phyloP scores from a whole-genome alignment of 192 early-diverging fungal genomes.

The Coemansia pectinata region DNA sequence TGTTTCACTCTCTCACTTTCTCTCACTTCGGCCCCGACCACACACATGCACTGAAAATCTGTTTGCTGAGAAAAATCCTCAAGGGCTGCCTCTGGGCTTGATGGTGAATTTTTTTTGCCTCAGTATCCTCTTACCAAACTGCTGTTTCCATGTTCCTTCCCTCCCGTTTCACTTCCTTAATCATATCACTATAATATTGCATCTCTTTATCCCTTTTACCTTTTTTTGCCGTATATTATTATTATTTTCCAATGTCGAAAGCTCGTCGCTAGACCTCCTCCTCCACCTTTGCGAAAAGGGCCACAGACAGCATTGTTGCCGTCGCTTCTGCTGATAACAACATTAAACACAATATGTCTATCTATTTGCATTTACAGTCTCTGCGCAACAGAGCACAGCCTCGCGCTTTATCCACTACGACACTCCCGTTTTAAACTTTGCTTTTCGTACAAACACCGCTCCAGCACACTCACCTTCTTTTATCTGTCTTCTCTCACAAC shows the following conservation, averaged over 20 bases:
- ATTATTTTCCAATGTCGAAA: constrained; percentile 9
- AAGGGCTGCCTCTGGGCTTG: neutral
- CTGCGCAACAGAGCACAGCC: too few species aligned
- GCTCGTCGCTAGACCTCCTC: neutral
- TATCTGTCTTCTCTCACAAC: neutral
- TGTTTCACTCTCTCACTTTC: neutral
- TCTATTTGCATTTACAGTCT: too few species aligned
- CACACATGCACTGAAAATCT: neutral
- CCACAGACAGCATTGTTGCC: neutral
- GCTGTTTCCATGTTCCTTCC: constrained; percentile 12
- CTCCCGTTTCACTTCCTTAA: neutral
- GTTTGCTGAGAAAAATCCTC: neutral
- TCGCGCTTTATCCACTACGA: neutral
- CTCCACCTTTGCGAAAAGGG: neutral
- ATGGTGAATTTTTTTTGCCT: neutral
- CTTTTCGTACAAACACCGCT: neutral
- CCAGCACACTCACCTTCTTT: neutral
- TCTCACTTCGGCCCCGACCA: neutral
- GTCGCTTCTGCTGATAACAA: too few species aligned
- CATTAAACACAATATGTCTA: too few species aligned
- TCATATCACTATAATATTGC: neutral
- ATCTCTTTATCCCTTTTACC: neutral
- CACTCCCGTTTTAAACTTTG: neutral
- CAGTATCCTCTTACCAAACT: constrained; percentile 5
- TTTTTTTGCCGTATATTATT: neutral